Base-by-base conservation (phyloP, 1,139 yeast species). In the Suhomyces panamericanus region DNA sequence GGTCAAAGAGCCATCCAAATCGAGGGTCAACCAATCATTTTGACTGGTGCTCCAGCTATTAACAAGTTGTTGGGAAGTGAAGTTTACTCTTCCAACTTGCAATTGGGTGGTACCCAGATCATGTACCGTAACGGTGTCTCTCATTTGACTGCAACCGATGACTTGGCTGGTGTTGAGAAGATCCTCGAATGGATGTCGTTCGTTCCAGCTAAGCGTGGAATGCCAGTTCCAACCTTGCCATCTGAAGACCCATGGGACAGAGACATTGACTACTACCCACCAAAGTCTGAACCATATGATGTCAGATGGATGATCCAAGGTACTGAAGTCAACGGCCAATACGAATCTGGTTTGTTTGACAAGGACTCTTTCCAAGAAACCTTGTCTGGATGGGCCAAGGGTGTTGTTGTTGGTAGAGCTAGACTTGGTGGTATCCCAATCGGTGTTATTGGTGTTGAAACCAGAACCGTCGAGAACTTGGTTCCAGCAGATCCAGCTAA, bases 1-100 rank as follows among this genome's bases (percentile, higher is more conserved):
- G 99, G 99, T 63, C 98, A 93, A 78, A 87, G 99, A 78, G 96
- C 98, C 39, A 91, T 93, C 62, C 99, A 93, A 75, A 87, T 93
- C 58, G 98, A 93, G 66, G 99, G 99, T 41, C 98, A 93, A 72
- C 99, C 99, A 48, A 90, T 93, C 58, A 93, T 93, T 57, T 83
- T 93, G 63, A 93, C 99, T 46, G 99, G 99, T 78, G 99, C 99
- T 48, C 97, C 97, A 47, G 98, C 99, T 49, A 89, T 93, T 66
- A 93, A 93, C 78, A 95, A 95, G 70, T 75, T 95, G 57, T 77
- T 93, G 54, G 99, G 99, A 60, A 85, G 96, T 63, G 98, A 95
- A 69, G 99, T 93, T 49, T 93, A 93, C 70, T 84, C 96, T 41
- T 90, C 97, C 31, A 93, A 93, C 75, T 78, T 95, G 69, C 99